Base-by-base conservation (phyloP, 2,329 filamentous ascomycete species). In the Alternaria brassicicola region DNA sequence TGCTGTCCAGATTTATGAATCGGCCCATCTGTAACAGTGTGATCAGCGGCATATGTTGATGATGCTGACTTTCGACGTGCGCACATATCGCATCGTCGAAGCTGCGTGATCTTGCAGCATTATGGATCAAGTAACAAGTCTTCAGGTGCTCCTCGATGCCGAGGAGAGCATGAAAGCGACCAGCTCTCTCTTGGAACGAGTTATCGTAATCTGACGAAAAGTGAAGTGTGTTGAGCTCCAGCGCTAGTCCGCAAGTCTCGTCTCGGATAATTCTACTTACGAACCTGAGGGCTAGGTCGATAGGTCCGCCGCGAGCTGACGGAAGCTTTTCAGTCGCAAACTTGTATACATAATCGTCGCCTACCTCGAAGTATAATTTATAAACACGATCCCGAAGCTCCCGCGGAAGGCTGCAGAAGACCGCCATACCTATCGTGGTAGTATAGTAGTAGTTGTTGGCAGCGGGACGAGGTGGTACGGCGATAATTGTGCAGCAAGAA, bases 371-470 rank as follows among this genome's bases (percentile, higher is more conserved):
- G 39, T 66, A 65, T 35, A 55, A 36, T 4, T 39, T 31, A 36
- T 65, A 65, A 13, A 65, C 52, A 2, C 35, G 30, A 41, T 65
- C 35, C 5, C 58, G 60, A 10, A 65, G 21, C 31, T 65, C 63
- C 15, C 57, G 52, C 2, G 61, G 61, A 6, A 65, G 38, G 6
- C 10, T 19, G 17, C 5, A 41, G 5, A 35, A 8, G 15, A n/a
- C 31, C n/a, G 31, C 31, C 31, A 35, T 35, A 15, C 13, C n/a
- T 35, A 15, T 35, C 15, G 31, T 35, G 31, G 15, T 35, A n/a
- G 6, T 7, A 7, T 6, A 15, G 7, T n/a, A 15, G 15, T 35
- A 7, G 31, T 35, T 2, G 6, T 5, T 13, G 15, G 31, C 15
- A 2, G 15, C 13, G 13, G 31, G 31, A n/a, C 15, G 31, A 35